These are phyloP conservation scores for Alectoria sarmentosa DNA, from an alignment of 495 filamentous ascomycete species.

Conservation along the genomic window DNA sequence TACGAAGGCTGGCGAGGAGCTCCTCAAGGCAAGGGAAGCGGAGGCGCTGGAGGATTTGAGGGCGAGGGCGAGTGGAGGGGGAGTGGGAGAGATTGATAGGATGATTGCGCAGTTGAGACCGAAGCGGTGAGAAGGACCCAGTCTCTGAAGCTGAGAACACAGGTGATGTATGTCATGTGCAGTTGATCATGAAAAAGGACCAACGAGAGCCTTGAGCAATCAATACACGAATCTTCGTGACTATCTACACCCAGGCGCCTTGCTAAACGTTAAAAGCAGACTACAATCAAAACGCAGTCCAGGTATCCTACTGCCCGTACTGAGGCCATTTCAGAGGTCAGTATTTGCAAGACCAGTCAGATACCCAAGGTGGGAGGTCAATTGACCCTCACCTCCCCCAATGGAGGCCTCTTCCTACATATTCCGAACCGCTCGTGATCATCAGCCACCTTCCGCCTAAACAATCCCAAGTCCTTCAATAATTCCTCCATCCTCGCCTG, in stretches of 20 bases:
- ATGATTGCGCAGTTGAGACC: slow-evolving; percentile 51
- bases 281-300: neutral
- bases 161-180: neutral
- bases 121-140: slow-evolving; percentile 34
- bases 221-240: neutral
- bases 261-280: slow-evolving; percentile 5
- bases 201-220: neutral
- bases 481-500: slow-evolving; percentile 39
- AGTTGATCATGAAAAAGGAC: neutral
- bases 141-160: neutral
- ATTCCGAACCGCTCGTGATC: slow-evolving; percentile 56
- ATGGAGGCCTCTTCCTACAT: slow-evolving; percentile 21
- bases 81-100: slow-evolving; percentile 51
- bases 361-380: slow-evolving; percentile 1
- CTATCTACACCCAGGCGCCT: slow-evolving; percentile 8
- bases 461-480: slow-evolving; percentile 55
- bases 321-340: neutral
- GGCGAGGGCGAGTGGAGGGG: slow-evolving; percentile 48
- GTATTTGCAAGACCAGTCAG: neutral
- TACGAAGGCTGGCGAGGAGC: slow-evolving; percentile 87
- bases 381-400: slow-evolving; percentile 25
- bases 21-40: slow-evolving; percentile 71
- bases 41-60: slow-evolving; percentile 56
- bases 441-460: slow-evolving; percentile 74
- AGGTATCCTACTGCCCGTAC: neutral